These are phyloP conservation scores for Cicer cuneatum DNA, from an alignment of 306 rosid species.

Conservation along the genomic window DNA sequence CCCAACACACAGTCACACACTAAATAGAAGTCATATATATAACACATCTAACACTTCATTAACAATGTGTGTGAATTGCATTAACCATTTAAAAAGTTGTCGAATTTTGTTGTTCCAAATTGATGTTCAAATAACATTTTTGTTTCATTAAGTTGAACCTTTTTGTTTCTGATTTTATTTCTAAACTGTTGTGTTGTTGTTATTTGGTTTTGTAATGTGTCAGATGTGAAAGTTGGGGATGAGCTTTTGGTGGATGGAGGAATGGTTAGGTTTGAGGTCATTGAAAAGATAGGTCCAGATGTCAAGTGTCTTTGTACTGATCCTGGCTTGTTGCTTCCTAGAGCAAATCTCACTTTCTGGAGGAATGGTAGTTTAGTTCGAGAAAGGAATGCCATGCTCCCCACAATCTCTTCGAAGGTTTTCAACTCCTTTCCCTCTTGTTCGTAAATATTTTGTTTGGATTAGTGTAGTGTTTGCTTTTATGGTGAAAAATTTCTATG, in stretches of 20 bases:
- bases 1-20: too few species aligned
- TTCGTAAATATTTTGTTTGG: conserved; percentile 12
- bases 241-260: conserved; percentile 98
- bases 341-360: conserved; percentile 98
- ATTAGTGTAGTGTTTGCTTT: not conserved
- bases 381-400: conserved; percentile 97
- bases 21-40: too few species aligned
- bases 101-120: not conserved
- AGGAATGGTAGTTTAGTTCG: conserved; percentile 93
- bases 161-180: conserved; percentile 26
- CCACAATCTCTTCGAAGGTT: conserved; percentile 97
- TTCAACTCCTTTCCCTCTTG: conserved; percentile 15
- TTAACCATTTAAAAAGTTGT: not conserved
- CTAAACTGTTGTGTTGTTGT: not conserved
- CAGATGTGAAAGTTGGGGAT: conserved; percentile 93
- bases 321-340: conserved; percentile 93
- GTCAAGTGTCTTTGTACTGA: conserved; percentile 95
- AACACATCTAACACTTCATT: too few species aligned
- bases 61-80: too few species aligned
- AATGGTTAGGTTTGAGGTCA: conserved; percentile 98
- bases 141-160: not conserved
- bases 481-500: not conserved
- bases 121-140: too few species aligned
- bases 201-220: conserved; percentile 32
- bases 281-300: conserved; percentile 95